Base-by-base conservation (phyloP, 441 rosid genomes). In the Erodium trifolium region DNA sequence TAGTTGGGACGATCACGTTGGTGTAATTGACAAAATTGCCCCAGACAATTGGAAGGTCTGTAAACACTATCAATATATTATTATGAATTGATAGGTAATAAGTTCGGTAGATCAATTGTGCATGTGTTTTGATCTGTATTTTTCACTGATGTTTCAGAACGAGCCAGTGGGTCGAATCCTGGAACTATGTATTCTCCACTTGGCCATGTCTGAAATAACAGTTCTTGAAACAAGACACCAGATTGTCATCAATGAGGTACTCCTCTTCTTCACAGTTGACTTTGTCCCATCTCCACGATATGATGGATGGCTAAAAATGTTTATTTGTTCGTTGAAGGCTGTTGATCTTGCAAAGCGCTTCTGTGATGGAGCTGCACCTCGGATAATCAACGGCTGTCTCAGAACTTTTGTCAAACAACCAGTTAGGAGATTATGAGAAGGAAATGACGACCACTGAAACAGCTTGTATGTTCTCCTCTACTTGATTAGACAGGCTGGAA, bases 341-440 rank as follows among this genome's bases (percentile, higher is more conserved):
- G 92, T 93, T 64, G 98, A 93, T 83, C 94, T 93, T 67, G 93
- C 96, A 16, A 93, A 93, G 71, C 82, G 98, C 68, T 93, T 93
- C 80, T 93, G 98, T 19, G 97, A 93, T 53, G 97, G 98, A 67
- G 79, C 94, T 27, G 97, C 93, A 2, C 94, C 98, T 7, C 90
- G 98, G 35, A 75, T 88, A 62, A 88, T 93, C 67, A 93, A 93
- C 12, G 98, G 97, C 35, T 93, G 97, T 75, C 86, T 91, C n/a
- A 72, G 98, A 73, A 91, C 90, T 60, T 93, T 83, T 71, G 78
- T 91, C 72, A 53, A 53, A 17, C 14, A 53, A 53, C 60, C 3
- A 53, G 59, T 51, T 51, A 14, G 60, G 19, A 53, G 60, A 16
- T 53, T 53, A n/a, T 53, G 60, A 37, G 60, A 5, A 5, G 41